A percentile compares a stretch with the other conserved stretches of the same genome.
Evolutionary conservation across 2,329 filamentous ascomycete genomes (phyloP).

Genomic region (Penicillium corylophilum): DNA sequence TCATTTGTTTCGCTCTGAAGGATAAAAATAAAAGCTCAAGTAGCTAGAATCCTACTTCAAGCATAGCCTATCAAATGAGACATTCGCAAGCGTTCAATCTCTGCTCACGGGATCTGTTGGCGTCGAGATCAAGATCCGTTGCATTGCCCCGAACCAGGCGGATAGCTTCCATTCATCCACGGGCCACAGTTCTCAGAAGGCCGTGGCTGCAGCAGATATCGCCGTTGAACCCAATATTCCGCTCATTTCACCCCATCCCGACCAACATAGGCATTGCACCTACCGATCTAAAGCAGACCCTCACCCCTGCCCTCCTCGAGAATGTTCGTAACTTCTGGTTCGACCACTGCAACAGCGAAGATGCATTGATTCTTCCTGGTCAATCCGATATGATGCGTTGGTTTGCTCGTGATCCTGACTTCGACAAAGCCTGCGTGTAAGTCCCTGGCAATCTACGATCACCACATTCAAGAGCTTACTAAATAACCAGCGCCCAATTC

Average conservation of each 20-base stretch:
- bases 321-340: slow-evolving; percentile 27
- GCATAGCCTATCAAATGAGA: background rate
- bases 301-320: slow-evolving; percentile 19
- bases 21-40: background rate
- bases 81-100: background rate
- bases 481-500: slow-evolving; percentile 15
- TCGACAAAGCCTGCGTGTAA: slow-evolving; percentile 23
- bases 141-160: slow-evolving; percentile 1
- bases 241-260: slow-evolving; percentile 5
- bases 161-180: background rate
- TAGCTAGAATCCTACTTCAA: background rate
- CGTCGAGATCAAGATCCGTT: background rate
- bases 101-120: background rate
- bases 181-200: background rate
- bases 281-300: slow-evolving; percentile 10
- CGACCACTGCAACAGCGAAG: slow-evolving; percentile 16
- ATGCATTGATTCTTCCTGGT: slow-evolving; percentile 18
- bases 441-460: background rate
- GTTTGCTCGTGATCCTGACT: slow-evolving; percentile 18
- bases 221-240: background rate
- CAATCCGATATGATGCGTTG: slow-evolving; percentile 20
- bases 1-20: slow-evolving; percentile 2
- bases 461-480: background rate
- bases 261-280: slow-evolving; percentile 2
- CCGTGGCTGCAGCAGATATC: background rate